Base-by-base conservation (phyloP, 2,329 filamentous ascomycete species). In the Acarospora socialis region DNA sequence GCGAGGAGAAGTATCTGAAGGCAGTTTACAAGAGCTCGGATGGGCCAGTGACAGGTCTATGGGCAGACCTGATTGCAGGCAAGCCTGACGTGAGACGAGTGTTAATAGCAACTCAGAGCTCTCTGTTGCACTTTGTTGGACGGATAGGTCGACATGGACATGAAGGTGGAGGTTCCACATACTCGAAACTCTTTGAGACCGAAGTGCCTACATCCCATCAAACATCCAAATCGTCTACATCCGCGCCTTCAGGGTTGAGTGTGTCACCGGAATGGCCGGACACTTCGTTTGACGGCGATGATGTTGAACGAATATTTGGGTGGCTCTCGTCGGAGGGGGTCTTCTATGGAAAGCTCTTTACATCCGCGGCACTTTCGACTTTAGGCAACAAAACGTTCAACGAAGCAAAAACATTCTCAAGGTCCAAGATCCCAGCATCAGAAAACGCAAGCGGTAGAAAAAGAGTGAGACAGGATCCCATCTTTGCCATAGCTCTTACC, bases 1-100 rank as follows among this genome's bases (percentile, higher is more conserved):
- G 87, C 50, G 86, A 95, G 55, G 90, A 98, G 53, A 84, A 83
- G 56, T 93, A 92, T 52, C 59, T 92, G 38, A 87, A 87, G 54
- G 70, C 68, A 21, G 68, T 98, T 13, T 84, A 86, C 53, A 86
- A 79, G 50, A 68, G 84, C 5, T 71, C 77, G 1, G 84, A 93
- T 52, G 81, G 79, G 0, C 73, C 86, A 1, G 70, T 95, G 21
- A 82, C 81, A 1, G 90, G 90, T 1, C 51, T 95, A 10, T 93
- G 82, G 73, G 77, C 79, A 7, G 87, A 95, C 47, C 63, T 69
- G 21, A 59, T 92, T 22, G 61, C 63, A 21, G 73, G 70, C n/a
- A 65, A 72, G 43, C 56, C 71, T 5, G 86, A 94, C 45, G 56
- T 77, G 42, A 69, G 84, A 39, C 68, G 86, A 40, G 71, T 95